These are phyloP conservation scores for Wallacemonas sp. DNA, from an alignment of 208 protist genomes.

Conservation along the genomic window DNA sequence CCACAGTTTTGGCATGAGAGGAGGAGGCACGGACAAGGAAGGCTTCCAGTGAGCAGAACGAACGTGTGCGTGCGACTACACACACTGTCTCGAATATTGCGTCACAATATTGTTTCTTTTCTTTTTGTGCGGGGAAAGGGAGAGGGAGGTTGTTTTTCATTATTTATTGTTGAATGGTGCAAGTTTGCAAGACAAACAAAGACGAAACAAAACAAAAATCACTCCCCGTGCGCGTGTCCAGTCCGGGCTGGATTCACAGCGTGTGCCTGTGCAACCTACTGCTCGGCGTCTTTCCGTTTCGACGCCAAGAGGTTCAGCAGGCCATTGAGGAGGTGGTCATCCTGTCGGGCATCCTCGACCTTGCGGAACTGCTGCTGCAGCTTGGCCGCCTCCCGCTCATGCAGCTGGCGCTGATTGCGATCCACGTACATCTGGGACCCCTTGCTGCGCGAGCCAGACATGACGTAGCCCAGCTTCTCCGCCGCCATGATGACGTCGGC, in stretches of 20 bases:
- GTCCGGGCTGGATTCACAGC: neutral
- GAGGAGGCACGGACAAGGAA: no score
- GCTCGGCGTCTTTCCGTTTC: constrained; percentile 1
- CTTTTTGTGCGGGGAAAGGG: no score
- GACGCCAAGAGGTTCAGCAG: constrained; percentile 51
- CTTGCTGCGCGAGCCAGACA: constrained; percentile 88
- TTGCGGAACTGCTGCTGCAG: constrained; percentile 88
- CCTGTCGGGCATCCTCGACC: constrained; percentile 84
- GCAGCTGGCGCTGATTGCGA: constrained; percentile 85
- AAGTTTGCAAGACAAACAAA: no score
- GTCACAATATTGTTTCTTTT: no score
- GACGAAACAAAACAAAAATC: no score
- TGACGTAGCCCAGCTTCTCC: constrained; percentile 88
- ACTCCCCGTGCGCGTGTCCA: no score
- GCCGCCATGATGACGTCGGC: constrained; percentile 79
- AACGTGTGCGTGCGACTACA: no score
- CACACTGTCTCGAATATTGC: no score
- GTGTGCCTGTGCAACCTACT: neutral
- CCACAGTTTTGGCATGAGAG: no score
- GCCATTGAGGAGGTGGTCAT: constrained; percentile 61
- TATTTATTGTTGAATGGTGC: no score
- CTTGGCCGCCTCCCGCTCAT: constrained; percentile 87
- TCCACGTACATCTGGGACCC: constrained; percentile 84
- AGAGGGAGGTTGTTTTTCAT: no score
- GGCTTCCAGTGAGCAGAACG: no score